These are phyloP conservation scores for Echium plantagineum DNA, from an alignment of 257 asterid species.

Conservation along the genomic window DNA sequence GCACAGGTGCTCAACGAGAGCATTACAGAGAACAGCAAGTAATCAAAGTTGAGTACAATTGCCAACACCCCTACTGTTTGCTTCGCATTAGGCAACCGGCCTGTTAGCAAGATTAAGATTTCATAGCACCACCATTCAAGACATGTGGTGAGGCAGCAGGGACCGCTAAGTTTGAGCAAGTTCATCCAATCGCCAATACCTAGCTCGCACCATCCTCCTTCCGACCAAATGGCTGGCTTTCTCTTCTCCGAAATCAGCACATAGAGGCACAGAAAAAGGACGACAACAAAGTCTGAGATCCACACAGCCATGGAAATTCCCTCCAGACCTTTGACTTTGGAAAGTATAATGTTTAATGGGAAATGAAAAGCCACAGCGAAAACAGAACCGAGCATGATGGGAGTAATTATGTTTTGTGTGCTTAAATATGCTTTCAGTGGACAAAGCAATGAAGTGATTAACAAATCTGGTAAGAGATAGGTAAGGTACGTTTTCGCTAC, in stretches of 20 bases:
- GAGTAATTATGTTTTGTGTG: slow-evolving; percentile 47
- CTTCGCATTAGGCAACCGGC: slow-evolving; percentile 43
- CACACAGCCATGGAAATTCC: slow-evolving; percentile 81
- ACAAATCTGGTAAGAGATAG: slow-evolving; percentile 63
- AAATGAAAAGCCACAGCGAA: slow-evolving; percentile 49
- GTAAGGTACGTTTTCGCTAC: slow-evolving; percentile 41
- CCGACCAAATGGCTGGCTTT: slow-evolving; percentile 36
- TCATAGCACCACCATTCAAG: slow-evolving; percentile 98
- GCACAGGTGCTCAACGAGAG: slow-evolving; percentile 60
- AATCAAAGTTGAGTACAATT: slow-evolving; percentile 67
- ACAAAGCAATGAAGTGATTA: slow-evolving; percentile 41
- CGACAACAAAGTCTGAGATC: slow-evolving; percentile 47
- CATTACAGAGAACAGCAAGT: slow-evolving; percentile 63
- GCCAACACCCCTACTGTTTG: slow-evolving; percentile 52
- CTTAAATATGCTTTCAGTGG: slow-evolving; percentile 68
- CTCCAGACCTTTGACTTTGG: slow-evolving; percentile 38
- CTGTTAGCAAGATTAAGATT: slow-evolving; percentile 54
- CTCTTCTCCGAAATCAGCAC: slow-evolving; percentile 29
- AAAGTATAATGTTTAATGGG: slow-evolving; percentile 41
- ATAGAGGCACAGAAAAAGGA: slow-evolving; percentile 26
- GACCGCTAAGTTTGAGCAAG: slow-evolving; percentile 41
- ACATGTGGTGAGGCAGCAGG: slow-evolving; percentile 80
- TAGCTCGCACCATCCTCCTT: slow-evolving; percentile 78
- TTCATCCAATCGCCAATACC: slow-evolving; percentile 37
- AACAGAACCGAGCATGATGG: slow-evolving; percentile 64